Conservation (phyloP, 257 asterid species). For the Petunia secreta region DNA sequence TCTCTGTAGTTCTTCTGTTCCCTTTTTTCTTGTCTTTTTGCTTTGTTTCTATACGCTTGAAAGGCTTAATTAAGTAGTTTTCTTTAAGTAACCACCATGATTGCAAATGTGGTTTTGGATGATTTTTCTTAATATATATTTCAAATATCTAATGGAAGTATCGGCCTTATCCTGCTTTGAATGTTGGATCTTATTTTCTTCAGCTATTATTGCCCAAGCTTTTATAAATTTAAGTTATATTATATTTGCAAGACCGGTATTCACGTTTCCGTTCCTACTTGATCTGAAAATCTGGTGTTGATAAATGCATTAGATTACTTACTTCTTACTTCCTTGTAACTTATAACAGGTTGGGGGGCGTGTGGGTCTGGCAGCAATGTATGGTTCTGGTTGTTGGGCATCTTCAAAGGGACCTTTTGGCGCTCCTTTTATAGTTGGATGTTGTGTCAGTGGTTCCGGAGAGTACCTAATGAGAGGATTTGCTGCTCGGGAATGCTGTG, state of each 20-base stretch:
- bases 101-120: not conserved
- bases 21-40: not conserved
- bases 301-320: constrained; percentile 12
- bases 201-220: not conserved
- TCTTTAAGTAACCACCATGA: not conserved
- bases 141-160: not conserved
- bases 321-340: constrained; percentile 14
- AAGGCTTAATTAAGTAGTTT: not conserved
- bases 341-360: constrained; percentile 79
- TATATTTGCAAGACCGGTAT: not conserved
- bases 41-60: not conserved
- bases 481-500: constrained; percentile 86
- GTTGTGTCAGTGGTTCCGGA: constrained; percentile 97
- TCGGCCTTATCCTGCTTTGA: not conserved
- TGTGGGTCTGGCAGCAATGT: constrained; percentile 91
- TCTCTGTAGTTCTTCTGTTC: not conserved
- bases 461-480: constrained; percentile 88
- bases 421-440: constrained; percentile 66
- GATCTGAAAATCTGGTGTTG: not conserved
- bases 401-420: constrained; percentile 61
- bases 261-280: not conserved
- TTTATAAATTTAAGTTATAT: not conserved
- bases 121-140: too few relatives aligned
- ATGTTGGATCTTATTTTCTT: constrained; percentile 11
- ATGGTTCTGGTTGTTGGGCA: constrained; percentile 98